These are phyloP conservation scores for Cystobasidium slooffiae DNA, from an alignment of 1,284 basidiomycete genomes.

Conservation along the genomic window DNA sequence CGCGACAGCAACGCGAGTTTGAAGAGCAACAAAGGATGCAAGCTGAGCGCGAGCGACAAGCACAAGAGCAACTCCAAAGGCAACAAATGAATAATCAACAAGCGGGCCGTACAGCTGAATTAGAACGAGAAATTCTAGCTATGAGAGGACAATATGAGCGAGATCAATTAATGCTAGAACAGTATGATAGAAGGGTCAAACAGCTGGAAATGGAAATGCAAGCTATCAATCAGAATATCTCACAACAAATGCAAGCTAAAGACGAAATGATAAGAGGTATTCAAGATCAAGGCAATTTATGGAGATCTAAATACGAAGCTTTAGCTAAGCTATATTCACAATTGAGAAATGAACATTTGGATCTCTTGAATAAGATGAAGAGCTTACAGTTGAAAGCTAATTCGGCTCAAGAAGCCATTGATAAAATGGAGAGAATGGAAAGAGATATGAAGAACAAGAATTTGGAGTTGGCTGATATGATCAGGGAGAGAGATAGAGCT, in stretches of 20 bases:
- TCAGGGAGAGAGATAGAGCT: slow-evolving; percentile 93
- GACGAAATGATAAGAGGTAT: slow-evolving; percentile 95
- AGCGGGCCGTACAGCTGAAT: slow-evolving; percentile 66
- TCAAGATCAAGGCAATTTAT: slow-evolving; percentile 93
- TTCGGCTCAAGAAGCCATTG: slow-evolving; percentile 97
- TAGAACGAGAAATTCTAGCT: slow-evolving; percentile 86
- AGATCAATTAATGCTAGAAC: slow-evolving; percentile 96
- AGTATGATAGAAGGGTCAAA: slow-evolving; percentile 98
- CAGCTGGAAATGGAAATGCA: slow-evolving; percentile 89
- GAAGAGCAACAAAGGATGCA: slow-evolving; percentile 87
- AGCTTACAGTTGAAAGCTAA: slow-evolving; percentile 97
- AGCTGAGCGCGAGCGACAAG: slow-evolving; percentile 81
- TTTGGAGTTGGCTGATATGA: slow-evolving; percentile 97
- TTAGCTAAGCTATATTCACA: slow-evolving; percentile 98
- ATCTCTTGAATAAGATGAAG: slow-evolving; percentile 97
- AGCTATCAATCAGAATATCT: slow-evolving; percentile 77
- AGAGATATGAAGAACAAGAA: slow-evolving; percentile 98
- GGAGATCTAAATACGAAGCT: slow-evolving; percentile 99
- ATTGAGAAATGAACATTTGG: slow-evolving; percentile 93
- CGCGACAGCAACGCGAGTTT: slow-evolving; percentile 83
- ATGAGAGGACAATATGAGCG: slow-evolving; percentile 98
- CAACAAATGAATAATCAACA: slow-evolving; percentile 68
- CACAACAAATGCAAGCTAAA: slow-evolving; percentile 86
- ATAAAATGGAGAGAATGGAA: slow-evolving; percentile 99
- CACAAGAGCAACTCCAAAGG: slow-evolving; percentile 82